These are phyloP conservation scores for Anthracocystis panici-leucophaei DNA, from an alignment of 1,284 basidiomycete species.

Conservation along the genomic window DNA sequence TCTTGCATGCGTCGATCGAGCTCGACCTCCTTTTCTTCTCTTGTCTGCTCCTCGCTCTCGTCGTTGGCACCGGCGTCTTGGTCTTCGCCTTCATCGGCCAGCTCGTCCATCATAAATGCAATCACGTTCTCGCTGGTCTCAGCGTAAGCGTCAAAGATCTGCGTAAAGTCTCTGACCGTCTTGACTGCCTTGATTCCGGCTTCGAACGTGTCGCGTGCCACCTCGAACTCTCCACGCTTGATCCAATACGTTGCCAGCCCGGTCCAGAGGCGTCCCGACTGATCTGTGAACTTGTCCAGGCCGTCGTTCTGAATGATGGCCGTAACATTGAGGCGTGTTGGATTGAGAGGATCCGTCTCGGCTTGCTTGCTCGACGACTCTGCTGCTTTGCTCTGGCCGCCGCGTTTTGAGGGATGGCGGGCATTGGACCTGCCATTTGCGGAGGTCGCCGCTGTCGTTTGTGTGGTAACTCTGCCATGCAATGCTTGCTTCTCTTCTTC, in stretches of 20 bases:
- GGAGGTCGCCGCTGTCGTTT: not conserved
- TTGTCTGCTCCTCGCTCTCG: conserved; percentile 42
- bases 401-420: conserved; percentile 73
- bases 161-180: conserved; percentile 96
- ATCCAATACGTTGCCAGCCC: conserved; percentile 98
- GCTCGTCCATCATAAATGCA: conserved; percentile 87
- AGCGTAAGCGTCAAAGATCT: conserved; percentile 96
- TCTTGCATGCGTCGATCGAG: conserved; percentile 89
- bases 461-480: not conserved
- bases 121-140: conserved; percentile 94
- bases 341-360: conserved; percentile 83
- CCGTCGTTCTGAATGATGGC: conserved; percentile 86
- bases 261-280: conserved; percentile 94
- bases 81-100: conserved; percentile 73
- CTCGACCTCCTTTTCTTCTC: conserved; percentile 83
- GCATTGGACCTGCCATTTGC: conserved; percentile 7
- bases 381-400: conserved; percentile 13
- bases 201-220: conserved; percentile 88
- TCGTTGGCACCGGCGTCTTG: conserved; percentile 42
- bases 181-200: conserved; percentile 84
- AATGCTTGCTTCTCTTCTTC: conserved; percentile 72
- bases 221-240: conserved; percentile 93
- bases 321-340: conserved; percentile 86
- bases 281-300: conserved; percentile 89
- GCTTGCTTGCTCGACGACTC: conserved; percentile 72